Evolutionary conservation across 78 protist genomes (phyloP).

Genomic region (Dictyostelium intermedium): DNA sequence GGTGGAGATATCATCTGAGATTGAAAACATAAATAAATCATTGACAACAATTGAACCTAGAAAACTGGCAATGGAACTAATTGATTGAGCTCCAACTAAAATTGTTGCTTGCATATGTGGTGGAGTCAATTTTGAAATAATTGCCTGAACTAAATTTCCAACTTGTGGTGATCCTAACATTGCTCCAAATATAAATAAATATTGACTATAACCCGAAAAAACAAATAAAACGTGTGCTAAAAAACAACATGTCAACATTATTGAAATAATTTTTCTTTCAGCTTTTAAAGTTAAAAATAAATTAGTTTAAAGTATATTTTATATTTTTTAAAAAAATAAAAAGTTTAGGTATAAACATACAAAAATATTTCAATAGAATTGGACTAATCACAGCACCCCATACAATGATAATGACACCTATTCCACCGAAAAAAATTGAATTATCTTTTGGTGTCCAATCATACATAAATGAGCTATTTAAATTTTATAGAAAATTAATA

Average conservation of each 20-base stretch:
- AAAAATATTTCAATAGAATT: background rate
- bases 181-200: background rate
- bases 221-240: background rate
- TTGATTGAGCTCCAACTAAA: background rate
- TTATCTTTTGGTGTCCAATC: background rate
- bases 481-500: background rate
- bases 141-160: background rate
- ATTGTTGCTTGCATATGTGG: slow-evolving; percentile 11
- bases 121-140: slow-evolving; percentile 15
- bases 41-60: background rate
- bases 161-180: background rate
- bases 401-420: background rate
- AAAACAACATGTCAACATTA: background rate
- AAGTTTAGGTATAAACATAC: background rate
- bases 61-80: background rate
- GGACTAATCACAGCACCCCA: slow-evolving; percentile 9
- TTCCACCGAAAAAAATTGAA: background rate
- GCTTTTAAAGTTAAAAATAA: background rate
- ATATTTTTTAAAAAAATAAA: too few species aligned
- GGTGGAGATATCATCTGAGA: background rate
- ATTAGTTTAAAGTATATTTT: too few species aligned
- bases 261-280: slow-evolving; percentile 23
- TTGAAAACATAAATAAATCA: slow-evolving; percentile 23
- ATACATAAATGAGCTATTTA: background rate
- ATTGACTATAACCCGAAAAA: slow-evolving; percentile 6